Percentiles rank a stretch among this genome's conserved stretches.
Evolutionary conservation across 1,284 basidiomycete species (phyloP).

Genomic region (Abortiporus biennis): DNA sequence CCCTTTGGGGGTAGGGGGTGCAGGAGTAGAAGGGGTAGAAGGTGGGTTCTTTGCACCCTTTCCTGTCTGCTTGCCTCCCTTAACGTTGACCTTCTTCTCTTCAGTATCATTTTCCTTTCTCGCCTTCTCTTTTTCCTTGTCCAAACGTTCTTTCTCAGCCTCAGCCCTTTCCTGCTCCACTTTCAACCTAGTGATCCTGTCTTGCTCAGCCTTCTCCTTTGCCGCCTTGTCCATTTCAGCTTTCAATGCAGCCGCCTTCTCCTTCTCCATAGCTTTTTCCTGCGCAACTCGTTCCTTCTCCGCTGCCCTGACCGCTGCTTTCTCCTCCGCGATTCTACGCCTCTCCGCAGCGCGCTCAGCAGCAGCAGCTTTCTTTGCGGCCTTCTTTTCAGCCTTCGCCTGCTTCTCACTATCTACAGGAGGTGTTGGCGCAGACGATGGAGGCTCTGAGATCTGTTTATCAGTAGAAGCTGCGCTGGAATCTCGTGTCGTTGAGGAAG

Average conservation of each 20-base stretch:
- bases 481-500: not conserved
- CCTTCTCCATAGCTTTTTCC: constrained; percentile 41
- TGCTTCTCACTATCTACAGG: constrained; percentile 32
- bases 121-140: constrained; percentile 29
- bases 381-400: constrained; percentile 46
- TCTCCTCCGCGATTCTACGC: constrained; percentile 46
- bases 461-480: not conserved
- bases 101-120: constrained; percentile 30
- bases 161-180: constrained; percentile 25
- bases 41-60: constrained; percentile 10
- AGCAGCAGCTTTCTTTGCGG: constrained; percentile 57
- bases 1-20: constrained; percentile 9
- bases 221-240: constrained; percentile 29
- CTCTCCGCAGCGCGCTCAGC: constrained; percentile 55
- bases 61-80: constrained; percentile 20
- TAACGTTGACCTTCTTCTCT: constrained; percentile 24
- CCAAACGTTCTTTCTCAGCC: constrained; percentile 33
- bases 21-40: constrained; percentile 12
- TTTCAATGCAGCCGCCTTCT: constrained; percentile 31
- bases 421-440: no score
- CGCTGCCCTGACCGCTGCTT: constrained; percentile 37
- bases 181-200: constrained; percentile 23
- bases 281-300: constrained; percentile 41
- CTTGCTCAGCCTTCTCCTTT: constrained; percentile 34
- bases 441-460: not conserved